Percentiles rank a stretch among this genome's conserved stretches.
These are phyloP conservation scores for Aegilops umbellulata DNA, from an alignment of 176 grass and related monocot species.

Conservation along the genomic window DNA sequence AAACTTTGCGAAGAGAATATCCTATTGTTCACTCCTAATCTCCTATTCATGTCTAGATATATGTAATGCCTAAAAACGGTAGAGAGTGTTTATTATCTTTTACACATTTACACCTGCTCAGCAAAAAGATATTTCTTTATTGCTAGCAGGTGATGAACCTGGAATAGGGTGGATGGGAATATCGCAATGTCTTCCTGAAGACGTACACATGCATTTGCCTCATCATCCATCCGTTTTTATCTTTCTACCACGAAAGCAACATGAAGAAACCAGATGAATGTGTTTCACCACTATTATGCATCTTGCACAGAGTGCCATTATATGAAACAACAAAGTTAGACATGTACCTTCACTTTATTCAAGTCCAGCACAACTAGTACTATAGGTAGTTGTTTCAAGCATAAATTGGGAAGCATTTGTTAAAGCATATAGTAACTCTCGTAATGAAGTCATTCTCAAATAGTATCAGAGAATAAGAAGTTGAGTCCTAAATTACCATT, in stretches of 20 bases:
- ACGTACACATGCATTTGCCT: constrained; percentile 14
- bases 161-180: constrained; percentile 84
- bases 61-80: background rate
- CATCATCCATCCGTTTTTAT: constrained; percentile 20
- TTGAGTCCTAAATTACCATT: background rate
- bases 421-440: background rate
- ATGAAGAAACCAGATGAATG: background rate
- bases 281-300: background rate
- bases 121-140: constrained; percentile 57
- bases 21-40: background rate
- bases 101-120: constrained; percentile 51
- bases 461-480: background rate
- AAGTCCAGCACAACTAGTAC: background rate
- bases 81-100: background rate
- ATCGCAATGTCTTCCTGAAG: constrained; percentile 73
- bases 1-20: background rate
- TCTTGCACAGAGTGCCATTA: background rate
- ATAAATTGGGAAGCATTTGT: background rate
- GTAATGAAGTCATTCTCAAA: background rate
- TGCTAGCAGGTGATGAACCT: constrained; percentile 70
- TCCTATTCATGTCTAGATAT: background rate
- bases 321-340: constrained; percentile 10
- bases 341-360: constrained; percentile 35
- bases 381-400: background rate
- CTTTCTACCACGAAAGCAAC: background rate